These are phyloP conservation scores for Hypomontagnella submonticulosa DNA, from an alignment of 495 filamentous ascomycete genomes.

Conservation along the genomic window DNA sequence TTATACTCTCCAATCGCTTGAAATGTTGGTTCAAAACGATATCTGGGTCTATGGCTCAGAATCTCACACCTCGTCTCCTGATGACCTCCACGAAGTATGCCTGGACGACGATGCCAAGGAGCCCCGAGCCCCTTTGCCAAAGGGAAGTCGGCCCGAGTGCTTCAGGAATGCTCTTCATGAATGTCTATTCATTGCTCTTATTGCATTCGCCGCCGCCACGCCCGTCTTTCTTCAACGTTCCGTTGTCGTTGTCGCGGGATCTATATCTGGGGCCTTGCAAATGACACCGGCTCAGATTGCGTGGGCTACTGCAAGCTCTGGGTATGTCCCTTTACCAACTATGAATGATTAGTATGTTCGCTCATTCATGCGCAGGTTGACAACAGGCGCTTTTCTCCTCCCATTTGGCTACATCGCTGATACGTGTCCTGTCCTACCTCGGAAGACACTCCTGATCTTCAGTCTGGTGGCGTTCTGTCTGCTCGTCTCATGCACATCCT, in stretches of 20 bases:
- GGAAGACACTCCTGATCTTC: conserved; percentile 65
- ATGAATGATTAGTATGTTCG: not conserved
- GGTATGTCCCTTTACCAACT: conserved; percentile 52
- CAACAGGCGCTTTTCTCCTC: conserved; percentile 68
- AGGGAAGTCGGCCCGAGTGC: conserved; percentile 60
- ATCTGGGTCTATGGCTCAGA: conserved; percentile 35
- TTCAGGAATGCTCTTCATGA: conserved; percentile 69
- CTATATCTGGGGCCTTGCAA: conserved; percentile 66
- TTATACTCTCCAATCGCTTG: conserved; percentile 16
- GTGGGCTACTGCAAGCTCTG: conserved; percentile 67
- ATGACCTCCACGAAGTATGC: conserved; percentile 48
- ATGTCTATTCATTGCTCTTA: conserved; percentile 68
- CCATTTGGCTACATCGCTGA: conserved; percentile 72
- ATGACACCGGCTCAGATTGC: conserved; percentile 72
- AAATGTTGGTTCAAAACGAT: conserved; percentile 42
- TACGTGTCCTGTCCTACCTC: conserved; percentile 60
- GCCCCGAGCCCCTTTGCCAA: conserved; percentile 15
- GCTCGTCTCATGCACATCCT: conserved; percentile 63
- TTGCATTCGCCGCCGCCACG: conserved; percentile 73
- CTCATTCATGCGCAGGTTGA: conserved; percentile 48
- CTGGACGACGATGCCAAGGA: conserved; percentile 45
- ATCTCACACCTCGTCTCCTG: conserved; percentile 25
- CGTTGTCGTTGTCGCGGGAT: conserved; percentile 67
- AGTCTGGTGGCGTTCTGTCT: conserved; percentile 66
- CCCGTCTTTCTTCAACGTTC: conserved; percentile 66